Conservation (phyloP, 441 rosid genomes). For the Populus hybrid region DNA sequence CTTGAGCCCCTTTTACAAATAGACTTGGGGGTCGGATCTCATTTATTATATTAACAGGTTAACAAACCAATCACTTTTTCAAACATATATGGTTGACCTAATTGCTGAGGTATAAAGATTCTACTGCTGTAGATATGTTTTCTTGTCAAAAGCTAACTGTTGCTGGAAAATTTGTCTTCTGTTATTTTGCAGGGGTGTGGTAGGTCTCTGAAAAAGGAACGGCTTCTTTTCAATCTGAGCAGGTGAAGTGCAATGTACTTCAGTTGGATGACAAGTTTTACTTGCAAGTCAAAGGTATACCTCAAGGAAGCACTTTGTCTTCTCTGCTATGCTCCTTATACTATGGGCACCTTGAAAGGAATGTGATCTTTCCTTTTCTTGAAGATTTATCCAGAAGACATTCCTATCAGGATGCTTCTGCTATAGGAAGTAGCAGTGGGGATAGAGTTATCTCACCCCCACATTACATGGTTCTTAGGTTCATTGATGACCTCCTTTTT, state of each 20-base stretch:
- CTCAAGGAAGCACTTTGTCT: constrained; percentile 88
- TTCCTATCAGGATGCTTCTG: constrained; percentile 9
- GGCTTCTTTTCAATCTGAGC: constrained; percentile 43
- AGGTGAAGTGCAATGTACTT: constrained; percentile 62
- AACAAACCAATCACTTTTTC: background rate
- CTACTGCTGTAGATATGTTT: background rate
- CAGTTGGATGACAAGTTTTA: constrained; percentile 51
- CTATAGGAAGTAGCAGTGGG: constrained; percentile 8
- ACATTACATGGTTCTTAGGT: constrained; percentile 56
- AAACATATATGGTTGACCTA: background rate
- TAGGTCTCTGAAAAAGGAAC: constrained; percentile 34
- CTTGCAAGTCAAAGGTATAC: constrained; percentile 66
- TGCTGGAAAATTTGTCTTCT: background rate
- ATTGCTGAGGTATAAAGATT: background rate
- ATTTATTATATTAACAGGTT: background rate
- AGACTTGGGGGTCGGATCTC: background rate
- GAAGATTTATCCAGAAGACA: constrained; percentile 24
- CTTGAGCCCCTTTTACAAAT: background rate
- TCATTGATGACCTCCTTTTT: constrained; percentile 78
- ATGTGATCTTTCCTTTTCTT: constrained; percentile 67
- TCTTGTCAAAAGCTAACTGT: background rate
- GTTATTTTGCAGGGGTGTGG: constrained; percentile 44
- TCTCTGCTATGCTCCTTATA: constrained; percentile 79
- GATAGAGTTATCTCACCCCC: constrained; percentile 28
- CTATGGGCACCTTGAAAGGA: constrained; percentile 77